Base-by-base conservation (phyloP, 805 yeast genomes). In the Pichia deserticola region DNA sequence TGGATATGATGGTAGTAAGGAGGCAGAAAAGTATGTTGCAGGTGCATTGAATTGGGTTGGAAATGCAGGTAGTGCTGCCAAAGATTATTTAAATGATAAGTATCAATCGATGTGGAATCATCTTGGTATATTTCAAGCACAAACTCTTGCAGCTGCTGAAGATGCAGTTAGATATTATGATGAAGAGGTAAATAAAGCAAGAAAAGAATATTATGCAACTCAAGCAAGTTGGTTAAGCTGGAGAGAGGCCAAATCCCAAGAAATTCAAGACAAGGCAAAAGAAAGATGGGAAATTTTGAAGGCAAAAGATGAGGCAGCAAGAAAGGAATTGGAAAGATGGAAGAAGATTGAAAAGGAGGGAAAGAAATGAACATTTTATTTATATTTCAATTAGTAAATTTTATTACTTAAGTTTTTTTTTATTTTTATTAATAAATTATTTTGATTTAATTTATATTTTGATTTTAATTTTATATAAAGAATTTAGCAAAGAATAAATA, bases 211-310 rank as follows among this genome's bases (percentile, higher is more conserved):
- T 50, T 62, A 63, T 20, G 55, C 59, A 39, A 57, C 67, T 1
- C 61, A 57, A 47, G 44, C 62, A 15, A 57, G 61, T 28, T 63
- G 66, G 65, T 42, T 60, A 8, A 54, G 50, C 33, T 65, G 68
- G 68, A 60, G 61, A 51, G 52, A 53, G 15, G 65, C 65, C 7
- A 56, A 61, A 45, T 59, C 67, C 2, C 49, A 57, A 35, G 64
- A 61, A 36, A 56, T 49, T 15, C 67, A 64, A 54, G 60, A 58
- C 2, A 54, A 54, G 10, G 67, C 69, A 5, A 57, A 50, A 43
- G 48, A 42, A 41, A 54, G 56, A 29, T 63, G 55, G 45, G 61
- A 63, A 5, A 54, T 54, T 5, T 35, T 60, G 4, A 46, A 54
- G 32, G 35, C 52, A 3, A 62, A 55, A 49, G 53, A 55, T 40